Conservation (phyloP, 1,284 basidiomycete species). For the Serendipita sp. region DNA sequence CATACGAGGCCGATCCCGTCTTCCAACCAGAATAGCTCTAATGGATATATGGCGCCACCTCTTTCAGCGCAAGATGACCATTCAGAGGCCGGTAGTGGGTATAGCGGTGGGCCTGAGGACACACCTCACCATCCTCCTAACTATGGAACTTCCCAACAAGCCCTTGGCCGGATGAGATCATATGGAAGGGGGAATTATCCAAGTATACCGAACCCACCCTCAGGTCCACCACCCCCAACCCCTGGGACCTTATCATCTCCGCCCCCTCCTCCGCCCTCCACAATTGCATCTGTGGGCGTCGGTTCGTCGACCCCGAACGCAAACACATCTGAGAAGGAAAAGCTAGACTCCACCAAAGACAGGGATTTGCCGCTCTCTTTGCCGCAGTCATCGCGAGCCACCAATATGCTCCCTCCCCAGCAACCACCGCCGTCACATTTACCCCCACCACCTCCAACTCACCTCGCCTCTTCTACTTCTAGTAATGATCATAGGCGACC, state of each 20-base stretch:
- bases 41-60: not conserved
- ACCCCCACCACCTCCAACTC: not conserved
- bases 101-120: conserved; percentile 3
- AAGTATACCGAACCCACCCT: not conserved
- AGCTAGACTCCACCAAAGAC: not conserved
- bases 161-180: not conserved
- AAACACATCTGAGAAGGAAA: not conserved
- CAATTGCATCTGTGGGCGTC: not conserved
- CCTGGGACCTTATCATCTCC: not conserved
- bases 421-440: not conserved
- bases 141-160: not conserved
- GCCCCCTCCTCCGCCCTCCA: not conserved
- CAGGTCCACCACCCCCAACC: not conserved
- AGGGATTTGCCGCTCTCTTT: not conserved
- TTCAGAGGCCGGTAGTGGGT: not conserved
- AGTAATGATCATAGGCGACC: not conserved
- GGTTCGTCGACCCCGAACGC: not conserved
- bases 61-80: not conserved
- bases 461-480: not conserved
- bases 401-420: not conserved
- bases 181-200: not conserved
- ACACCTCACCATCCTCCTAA: not conserved
- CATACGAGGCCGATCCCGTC: not conserved
- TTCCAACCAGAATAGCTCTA: not conserved
- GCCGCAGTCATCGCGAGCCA: not conserved